phyloP scores from a whole-genome alignment of 2,329 filamentous ascomycete species.

The Fusarium sp. region DNA sequence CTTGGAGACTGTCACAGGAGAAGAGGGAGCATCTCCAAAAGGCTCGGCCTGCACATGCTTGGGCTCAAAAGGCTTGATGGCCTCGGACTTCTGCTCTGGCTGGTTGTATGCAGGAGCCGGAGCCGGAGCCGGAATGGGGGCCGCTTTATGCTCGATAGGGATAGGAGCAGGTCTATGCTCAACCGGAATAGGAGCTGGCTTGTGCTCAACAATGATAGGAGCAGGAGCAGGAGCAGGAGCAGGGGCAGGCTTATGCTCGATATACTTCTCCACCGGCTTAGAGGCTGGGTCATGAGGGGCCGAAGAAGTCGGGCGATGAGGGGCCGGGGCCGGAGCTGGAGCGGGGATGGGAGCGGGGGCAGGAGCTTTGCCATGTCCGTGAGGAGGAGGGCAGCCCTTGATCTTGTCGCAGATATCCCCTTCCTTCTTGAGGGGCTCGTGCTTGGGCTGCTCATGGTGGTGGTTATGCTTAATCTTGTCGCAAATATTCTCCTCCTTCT shows the following conservation, averaged over 20 bases:
- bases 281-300: too few species aligned
- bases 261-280: not conserved
- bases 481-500: not conserved
- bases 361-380: constrained; percentile 3
- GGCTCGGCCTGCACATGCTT: constrained; percentile 6
- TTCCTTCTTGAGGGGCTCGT: constrained; percentile 14
- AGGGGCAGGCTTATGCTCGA: not conserved
- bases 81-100: not conserved
- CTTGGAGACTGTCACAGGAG: constrained; percentile 34
- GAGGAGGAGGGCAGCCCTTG: not conserved
- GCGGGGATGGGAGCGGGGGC: not conserved
- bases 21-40: constrained; percentile 2
- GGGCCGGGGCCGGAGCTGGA: too few species aligned
- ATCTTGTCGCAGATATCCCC: constrained; percentile 24
- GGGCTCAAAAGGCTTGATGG: constrained; percentile 4
- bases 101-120: constrained; percentile 7
- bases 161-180: not conserved
- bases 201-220: constrained; percentile 8
- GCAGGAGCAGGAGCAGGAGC: constrained; percentile 11
- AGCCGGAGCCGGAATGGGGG: constrained; percentile 11
- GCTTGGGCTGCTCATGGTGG: not conserved
- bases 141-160: not conserved
- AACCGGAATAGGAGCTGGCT: not conserved
- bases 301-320: not conserved
- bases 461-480: not conserved